These are phyloP conservation scores for Casuarina cunninghamiana DNA, from an alignment of 306 rosid species.

Conservation along the genomic window DNA sequence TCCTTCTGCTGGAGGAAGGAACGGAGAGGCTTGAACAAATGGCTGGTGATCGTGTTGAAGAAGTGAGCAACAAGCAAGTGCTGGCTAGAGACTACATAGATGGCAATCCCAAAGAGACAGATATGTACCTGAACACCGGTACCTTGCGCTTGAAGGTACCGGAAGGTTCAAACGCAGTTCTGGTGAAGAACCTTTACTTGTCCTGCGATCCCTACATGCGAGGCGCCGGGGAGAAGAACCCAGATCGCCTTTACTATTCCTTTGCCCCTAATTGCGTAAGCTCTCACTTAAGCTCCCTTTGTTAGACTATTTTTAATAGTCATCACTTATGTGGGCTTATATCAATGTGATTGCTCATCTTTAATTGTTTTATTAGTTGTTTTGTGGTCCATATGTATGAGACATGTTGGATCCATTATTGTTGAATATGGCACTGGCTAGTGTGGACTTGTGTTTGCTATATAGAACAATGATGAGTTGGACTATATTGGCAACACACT, in stretches of 20 bases:
- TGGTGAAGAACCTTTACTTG: conserved; percentile 61
- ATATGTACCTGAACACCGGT: conserved; percentile 29
- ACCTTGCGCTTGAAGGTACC: conserved; percentile 37
- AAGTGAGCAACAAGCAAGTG: conserved; percentile 46
- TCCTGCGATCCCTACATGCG: conserved; percentile 73
- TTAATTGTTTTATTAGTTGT: no score
- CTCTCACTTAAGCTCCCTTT: neutral
- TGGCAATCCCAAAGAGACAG: conserved; percentile 42
- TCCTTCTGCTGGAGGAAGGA: no score
- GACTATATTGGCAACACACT: no score
- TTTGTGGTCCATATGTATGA: no score
- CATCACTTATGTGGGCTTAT: no score
- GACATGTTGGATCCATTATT: no score
- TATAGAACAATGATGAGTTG: no score
- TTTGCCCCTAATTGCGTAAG: conserved; percentile 49
- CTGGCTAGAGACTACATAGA: conserved; percentile 33
- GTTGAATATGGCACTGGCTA: no score
- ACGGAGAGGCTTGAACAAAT: neutral
- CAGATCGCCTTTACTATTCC: conserved; percentile 18
- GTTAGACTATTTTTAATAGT: no score
- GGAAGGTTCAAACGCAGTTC: conserved; percentile 36
- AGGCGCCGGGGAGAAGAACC: conserved; percentile 17
- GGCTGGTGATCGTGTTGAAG: neutral
- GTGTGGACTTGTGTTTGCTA: no score
- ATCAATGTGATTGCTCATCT: no score